These are phyloP conservation scores for Lactuca sativa DNA, from an alignment of 129 eudicot species.

Conservation along the genomic window DNA sequence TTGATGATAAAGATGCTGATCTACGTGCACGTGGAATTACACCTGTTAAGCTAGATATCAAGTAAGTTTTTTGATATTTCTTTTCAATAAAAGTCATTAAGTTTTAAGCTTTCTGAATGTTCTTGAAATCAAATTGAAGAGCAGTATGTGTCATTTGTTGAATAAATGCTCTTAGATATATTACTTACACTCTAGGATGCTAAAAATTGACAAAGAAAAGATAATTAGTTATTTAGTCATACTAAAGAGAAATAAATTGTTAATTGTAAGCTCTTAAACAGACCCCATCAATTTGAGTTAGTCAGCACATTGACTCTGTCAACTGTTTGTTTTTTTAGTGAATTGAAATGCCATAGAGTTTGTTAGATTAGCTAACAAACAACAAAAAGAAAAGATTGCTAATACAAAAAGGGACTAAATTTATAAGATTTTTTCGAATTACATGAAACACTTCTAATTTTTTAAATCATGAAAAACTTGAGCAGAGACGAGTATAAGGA, in stretches of 20 bases:
- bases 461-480: constrained; percentile 28
- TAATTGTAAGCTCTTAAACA: too few relatives aligned
- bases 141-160: background rate
- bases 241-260: too few relatives aligned
- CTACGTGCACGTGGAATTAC: constrained; percentile 93
- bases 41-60: constrained; percentile 75
- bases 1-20: constrained; percentile 95
- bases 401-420: background rate
- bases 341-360: too few relatives aligned
- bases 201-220: background rate
- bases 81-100: constrained; percentile 16
- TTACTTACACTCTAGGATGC: background rate
- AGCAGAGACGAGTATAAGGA: constrained; percentile 95
- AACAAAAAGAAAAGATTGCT: too few relatives aligned
- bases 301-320: too few relatives aligned
- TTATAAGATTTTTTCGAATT: background rate
- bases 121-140: constrained; percentile 1
- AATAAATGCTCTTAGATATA: background rate
- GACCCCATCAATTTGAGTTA: too few relatives aligned
- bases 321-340: too few relatives aligned
- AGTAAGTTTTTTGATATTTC: constrained; percentile 46
- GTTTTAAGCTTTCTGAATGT: constrained; percentile 2
- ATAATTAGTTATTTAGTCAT: background rate
- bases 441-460: background rate
- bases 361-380: too few relatives aligned